Evolutionary conservation across 2,329 filamentous ascomycete species (phyloP).

Genomic region (Alternaria longipes): DNA sequence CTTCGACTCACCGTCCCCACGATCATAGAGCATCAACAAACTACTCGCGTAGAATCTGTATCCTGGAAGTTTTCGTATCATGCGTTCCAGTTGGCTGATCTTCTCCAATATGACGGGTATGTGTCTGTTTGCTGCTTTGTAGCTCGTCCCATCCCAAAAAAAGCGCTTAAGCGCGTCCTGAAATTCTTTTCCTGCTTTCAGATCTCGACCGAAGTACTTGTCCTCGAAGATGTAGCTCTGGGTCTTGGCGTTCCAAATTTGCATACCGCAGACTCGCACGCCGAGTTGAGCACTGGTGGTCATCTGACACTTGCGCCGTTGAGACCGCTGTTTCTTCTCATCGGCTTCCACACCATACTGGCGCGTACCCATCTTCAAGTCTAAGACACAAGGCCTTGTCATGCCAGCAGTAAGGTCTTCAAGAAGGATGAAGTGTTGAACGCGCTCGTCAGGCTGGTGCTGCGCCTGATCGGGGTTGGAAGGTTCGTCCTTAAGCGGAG

Average conservation of each 20-base stretch:
- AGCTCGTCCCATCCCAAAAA: slow-evolving; percentile 86
- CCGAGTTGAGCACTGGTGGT: slow-evolving; percentile 93
- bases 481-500: slow-evolving; percentile 30
- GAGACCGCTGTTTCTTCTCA: slow-evolving; percentile 91
- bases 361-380: slow-evolving; percentile 97
- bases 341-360: slow-evolving; percentile 94
- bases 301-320: slow-evolving; percentile 88
- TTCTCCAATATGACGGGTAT: slow-evolving; percentile 89
- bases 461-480: slow-evolving; percentile 57
- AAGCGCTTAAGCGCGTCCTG: slow-evolving; percentile 88
- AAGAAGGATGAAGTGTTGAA: slow-evolving; percentile 90
- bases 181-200: slow-evolving; percentile 89
- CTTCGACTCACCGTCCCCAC: slow-evolving; percentile 68
- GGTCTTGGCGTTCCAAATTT: slow-evolving; percentile 89
- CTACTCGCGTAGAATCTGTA: slow-evolving; percentile 97
- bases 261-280: slow-evolving; percentile 92
- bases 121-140: slow-evolving; percentile 81
- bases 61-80: slow-evolving; percentile 79
- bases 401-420: slow-evolving; percentile 97
- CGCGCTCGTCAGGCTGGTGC: slow-evolving; percentile 65
- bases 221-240: slow-evolving; percentile 94
- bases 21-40: slow-evolving; percentile 94
- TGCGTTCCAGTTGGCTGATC: slow-evolving; percentile 81
- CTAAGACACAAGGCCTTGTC: slow-evolving; percentile 95
- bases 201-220: slow-evolving; percentile 92